These are phyloP conservation scores for Chalciporus sphaerocephalus DNA, from an alignment of 768 basidiomycete genomes.

Conservation along the genomic window DNA sequence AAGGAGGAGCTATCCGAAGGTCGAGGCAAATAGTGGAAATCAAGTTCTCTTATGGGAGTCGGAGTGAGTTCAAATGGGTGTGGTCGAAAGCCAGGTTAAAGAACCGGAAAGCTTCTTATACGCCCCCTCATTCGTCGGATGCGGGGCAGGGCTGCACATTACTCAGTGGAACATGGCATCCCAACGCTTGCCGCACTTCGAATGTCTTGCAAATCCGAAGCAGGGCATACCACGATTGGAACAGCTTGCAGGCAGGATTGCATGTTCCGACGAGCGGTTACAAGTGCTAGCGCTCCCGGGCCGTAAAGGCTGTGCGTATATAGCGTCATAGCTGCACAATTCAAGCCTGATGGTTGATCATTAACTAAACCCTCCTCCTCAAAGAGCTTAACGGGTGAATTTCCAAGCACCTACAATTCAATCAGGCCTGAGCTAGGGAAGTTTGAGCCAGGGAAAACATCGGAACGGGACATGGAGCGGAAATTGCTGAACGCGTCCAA, in stretches of 20 bases:
- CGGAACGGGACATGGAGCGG: constrained; percentile 13
- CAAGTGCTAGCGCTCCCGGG: constrained; percentile 20
- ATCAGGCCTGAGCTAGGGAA: constrained; percentile 11
- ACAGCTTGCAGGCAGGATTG: constrained; percentile 29
- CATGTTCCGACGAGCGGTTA: constrained; percentile 29
- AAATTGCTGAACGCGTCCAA: constrained; percentile 24
- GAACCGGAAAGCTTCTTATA: constrained; percentile 27
- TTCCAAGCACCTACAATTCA: constrained; percentile 12
- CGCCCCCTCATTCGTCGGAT: constrained; percentile 19
- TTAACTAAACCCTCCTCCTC: constrained; percentile 27
- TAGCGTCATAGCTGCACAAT: constrained; percentile 24
- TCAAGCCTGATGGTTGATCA: constrained; percentile 24
- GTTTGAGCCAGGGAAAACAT: constrained; percentile 6
- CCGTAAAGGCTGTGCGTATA: constrained; percentile 25
- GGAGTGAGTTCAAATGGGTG: constrained; percentile 22
- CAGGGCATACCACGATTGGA: constrained; percentile 30
- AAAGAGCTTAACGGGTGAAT: constrained; percentile 29
- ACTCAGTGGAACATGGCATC: constrained; percentile 25
- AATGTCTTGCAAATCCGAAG: constrained; percentile 31
- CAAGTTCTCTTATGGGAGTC: constrained; percentile 18
- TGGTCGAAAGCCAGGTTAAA: constrained; percentile 24
- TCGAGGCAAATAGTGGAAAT: constrained; percentile 11
- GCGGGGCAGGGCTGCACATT: constrained; percentile 21
- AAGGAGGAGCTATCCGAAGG: constrained; percentile 6
- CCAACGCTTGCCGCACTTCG: constrained; percentile 26